Conservation (phyloP, 768 basidiomycete genomes). For the Lentinula aciculospora region DNA sequence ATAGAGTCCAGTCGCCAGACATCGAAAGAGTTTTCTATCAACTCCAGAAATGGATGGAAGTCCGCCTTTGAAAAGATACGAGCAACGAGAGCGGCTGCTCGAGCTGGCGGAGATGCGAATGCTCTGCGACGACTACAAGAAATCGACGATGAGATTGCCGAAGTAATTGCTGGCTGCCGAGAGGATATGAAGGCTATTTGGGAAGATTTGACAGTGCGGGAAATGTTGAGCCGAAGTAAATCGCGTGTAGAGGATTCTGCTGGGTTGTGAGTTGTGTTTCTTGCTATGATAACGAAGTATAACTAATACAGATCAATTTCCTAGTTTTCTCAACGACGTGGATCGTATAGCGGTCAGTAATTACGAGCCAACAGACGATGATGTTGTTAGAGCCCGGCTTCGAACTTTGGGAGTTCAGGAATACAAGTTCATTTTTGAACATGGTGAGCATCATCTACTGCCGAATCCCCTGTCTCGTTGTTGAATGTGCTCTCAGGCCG, state of each 20-base stretch:
- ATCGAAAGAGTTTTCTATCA: constrained; percentile 50
- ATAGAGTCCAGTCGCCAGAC: constrained; percentile 18
- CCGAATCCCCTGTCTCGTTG: not conserved
- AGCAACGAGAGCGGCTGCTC: constrained; percentile 24
- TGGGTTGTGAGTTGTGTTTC: constrained; percentile 54
- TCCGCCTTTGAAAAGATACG: constrained; percentile 54
- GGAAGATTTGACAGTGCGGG: constrained; percentile 58
- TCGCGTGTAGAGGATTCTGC: constrained; percentile 61
- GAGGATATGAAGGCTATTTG: constrained; percentile 67
- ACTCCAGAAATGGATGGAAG: constrained; percentile 64
- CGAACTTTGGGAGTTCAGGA: constrained; percentile 78
- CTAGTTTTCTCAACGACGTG: constrained; percentile 65
- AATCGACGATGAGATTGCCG: constrained; percentile 48
- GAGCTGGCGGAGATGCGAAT: constrained; percentile 11
- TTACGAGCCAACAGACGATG: constrained; percentile 70
- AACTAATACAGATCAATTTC: not conserved
- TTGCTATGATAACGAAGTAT: not conserved
- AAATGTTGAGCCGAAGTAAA: constrained; percentile 51
- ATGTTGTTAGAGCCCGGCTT: constrained; percentile 74
- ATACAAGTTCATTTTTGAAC: constrained; percentile 59
- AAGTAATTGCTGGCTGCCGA: constrained; percentile 52
- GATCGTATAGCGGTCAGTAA: constrained; percentile 56
- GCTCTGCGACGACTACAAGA: constrained; percentile 27
- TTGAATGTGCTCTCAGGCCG: constrained; percentile 33
- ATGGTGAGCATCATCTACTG: constrained; percentile 35